Evolutionary conservation across 352 stramenopile species (phyloP), one percentile per base, ranked within the genome.

Genomic region (Phytophthora sansomeana): DNA sequence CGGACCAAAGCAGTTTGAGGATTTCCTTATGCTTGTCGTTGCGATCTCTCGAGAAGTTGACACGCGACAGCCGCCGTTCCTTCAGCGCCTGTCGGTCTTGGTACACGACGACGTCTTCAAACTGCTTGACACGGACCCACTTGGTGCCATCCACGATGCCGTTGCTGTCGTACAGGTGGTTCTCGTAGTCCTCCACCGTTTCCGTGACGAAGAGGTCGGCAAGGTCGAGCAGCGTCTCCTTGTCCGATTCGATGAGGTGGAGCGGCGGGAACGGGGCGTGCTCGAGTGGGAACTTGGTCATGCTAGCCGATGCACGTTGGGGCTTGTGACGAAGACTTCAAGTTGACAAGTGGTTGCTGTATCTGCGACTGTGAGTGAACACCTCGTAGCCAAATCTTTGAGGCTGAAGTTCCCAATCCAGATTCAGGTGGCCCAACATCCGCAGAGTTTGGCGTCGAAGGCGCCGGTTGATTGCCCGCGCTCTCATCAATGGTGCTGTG

Each of bases 1-100:
- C 79, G 47, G 55, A 68, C 74, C 74, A 81, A 4, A 81, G 69
- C 51, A 81, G 58, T 9, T 68, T 63, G 47, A 78, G 65, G n/a
- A 75, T 65, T 5, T 77, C 58, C 13, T 36, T 53, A 28, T 11
- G 19, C 6, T 58, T 66, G 2, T 24, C 32, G 7, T 52, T 32
- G 42, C 52, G 32, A 6, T 42, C 54, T 58, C 59, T 42, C n/a
- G 35, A 58, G 17, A 47, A 43, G 38, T 63, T 51, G 24, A 65
- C 60, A 16, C 69, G 72, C 3, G 69, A 74, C 13, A 69, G 44
- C 5, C 72, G 56, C 14, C 69, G 68, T 5, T 62, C 44, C 29
- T 69, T 66, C 14, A 68, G 44, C 5, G 57, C 47, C n/a, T 71
- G 19, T 13, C 76, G 67, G 48, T 85, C 71, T 47, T 78, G 54